These are phyloP conservation scores for Eucalyptus sp. DNA, from an alignment of 345 rosid genomes.

Conservation along the genomic window DNA sequence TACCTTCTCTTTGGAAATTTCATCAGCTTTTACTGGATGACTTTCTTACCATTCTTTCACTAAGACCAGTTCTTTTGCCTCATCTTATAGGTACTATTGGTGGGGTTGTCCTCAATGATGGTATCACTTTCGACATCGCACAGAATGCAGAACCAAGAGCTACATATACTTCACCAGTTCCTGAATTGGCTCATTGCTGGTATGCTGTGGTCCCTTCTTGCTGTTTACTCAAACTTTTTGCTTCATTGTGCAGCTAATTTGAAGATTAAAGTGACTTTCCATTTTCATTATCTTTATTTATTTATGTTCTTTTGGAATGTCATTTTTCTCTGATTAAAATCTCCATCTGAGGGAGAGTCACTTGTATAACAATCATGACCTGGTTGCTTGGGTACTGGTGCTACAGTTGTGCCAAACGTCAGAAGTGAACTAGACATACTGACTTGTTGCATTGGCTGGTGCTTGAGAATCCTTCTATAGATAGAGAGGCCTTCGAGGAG, in stretches of 20 bases:
- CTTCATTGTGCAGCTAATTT: not conserved
- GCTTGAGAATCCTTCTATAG: not conserved
- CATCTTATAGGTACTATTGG: constrained; percentile 46
- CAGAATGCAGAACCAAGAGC: constrained; percentile 78
- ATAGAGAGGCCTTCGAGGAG: not conserved
- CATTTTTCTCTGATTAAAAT: not conserved
- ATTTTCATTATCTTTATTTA: not conserved
- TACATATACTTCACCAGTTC: constrained; percentile 66
- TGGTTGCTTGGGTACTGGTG: not conserved
- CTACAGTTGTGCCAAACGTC: not conserved
- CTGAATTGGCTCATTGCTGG: constrained; percentile 79
- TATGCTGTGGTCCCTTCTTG: constrained; percentile 4
- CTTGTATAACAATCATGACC: not conserved
- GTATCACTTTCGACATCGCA: constrained; percentile 76
- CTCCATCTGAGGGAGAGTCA: not conserved
- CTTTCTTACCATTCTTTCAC: not conserved
- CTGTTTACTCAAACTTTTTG: not conserved
- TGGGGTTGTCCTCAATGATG: constrained; percentile 69
- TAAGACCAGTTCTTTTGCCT: not conserved
- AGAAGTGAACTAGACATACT: not conserved
- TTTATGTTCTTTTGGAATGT: not conserved
- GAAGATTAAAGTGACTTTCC: not conserved
- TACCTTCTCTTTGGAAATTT: not conserved
- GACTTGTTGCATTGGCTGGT: not conserved
- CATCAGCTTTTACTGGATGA: not conserved